Conservation (phyloP, 1,284 basidiomycete genomes). For the Abortiporus biennis region DNA sequence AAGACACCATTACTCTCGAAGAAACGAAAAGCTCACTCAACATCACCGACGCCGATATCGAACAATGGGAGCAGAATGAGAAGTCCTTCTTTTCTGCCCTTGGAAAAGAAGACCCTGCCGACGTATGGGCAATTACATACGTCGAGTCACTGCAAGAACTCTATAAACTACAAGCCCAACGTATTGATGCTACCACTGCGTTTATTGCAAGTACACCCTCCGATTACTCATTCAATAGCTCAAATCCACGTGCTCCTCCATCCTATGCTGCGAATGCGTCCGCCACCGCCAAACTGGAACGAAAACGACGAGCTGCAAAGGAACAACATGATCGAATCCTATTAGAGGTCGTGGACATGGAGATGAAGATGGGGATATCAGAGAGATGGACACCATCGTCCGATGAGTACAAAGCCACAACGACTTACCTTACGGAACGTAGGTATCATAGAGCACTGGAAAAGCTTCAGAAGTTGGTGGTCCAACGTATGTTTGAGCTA, state of each 20-base stretch:
- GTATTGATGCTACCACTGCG: not conserved
- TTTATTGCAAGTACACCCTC: not conserved
- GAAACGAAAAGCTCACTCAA: not conserved
- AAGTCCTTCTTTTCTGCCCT: conserved; percentile 3
- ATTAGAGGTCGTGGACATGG: conserved; percentile 13
- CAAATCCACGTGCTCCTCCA: not conserved
- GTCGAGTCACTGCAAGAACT: conserved; percentile 11
- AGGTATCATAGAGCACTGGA: conserved; percentile 20
- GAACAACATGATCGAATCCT: conserved; percentile 6
- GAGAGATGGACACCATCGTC: conserved; percentile 16
- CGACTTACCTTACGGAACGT: conserved; percentile 13
- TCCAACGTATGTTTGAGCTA: conserved; percentile 24
- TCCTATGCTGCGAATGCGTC: not conserved
- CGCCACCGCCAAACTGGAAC: conserved; percentile 9
- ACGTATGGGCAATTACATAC: conserved; percentile 9
- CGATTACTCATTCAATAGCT: not conserved
- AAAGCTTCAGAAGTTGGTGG: conserved; percentile 21
- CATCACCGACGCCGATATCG: conserved; percentile 10
- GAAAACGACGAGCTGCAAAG: not conserved
- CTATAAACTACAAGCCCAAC: not conserved
- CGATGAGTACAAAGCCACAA: conserved; percentile 11
- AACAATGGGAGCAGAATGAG: conserved; percentile 11
- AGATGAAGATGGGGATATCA: conserved; percentile 15
- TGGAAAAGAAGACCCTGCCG: conserved; percentile 9
- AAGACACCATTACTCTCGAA: conserved; percentile 1